These are phyloP conservation scores for Lactarius sanguifluus DNA, from an alignment of 768 basidiomycete species.

Conservation along the genomic window DNA sequence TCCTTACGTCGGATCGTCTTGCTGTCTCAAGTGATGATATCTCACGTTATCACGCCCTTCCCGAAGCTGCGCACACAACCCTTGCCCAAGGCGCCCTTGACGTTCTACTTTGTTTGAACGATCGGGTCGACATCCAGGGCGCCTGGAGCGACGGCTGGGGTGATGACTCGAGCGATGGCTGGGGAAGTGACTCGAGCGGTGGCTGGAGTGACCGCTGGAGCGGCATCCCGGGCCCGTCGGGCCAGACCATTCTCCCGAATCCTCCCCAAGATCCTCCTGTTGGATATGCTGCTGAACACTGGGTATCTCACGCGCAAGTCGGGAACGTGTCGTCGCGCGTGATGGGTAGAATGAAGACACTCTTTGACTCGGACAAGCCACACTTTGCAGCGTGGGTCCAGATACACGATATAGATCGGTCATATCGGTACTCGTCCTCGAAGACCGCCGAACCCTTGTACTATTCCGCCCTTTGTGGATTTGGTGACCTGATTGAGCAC, in stretches of 20 bases:
- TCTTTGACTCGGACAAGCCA: not conserved
- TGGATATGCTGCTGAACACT: not conserved
- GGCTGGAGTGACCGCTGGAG: too few relatives aligned
- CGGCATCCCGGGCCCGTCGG: too few relatives aligned
- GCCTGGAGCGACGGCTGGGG: too few relatives aligned
- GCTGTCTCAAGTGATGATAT: too few relatives aligned
- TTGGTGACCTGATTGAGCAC: not conserved
- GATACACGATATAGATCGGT: not conserved
- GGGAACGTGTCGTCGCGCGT: not conserved
- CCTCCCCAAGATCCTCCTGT: not conserved
- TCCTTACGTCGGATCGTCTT: too few relatives aligned
- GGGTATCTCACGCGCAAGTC: not conserved
- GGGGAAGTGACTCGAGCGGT: too few relatives aligned
- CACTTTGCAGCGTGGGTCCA: not conserved
- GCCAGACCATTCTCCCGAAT: too few relatives aligned
- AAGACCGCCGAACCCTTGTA: not conserved
- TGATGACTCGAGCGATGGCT: too few relatives aligned
- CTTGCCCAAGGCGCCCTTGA: too few relatives aligned
- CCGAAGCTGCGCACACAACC: too few relatives aligned
- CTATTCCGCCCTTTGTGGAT: not conserved
- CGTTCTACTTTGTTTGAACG: not conserved
- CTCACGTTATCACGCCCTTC: too few relatives aligned
- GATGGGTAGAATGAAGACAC: not conserved
- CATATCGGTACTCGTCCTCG: fast-evolving
- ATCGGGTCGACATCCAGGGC: not conserved